Evolutionary conservation across 495 filamentous ascomycete species (phyloP).

Genomic region (Tuber brumale): DNA sequence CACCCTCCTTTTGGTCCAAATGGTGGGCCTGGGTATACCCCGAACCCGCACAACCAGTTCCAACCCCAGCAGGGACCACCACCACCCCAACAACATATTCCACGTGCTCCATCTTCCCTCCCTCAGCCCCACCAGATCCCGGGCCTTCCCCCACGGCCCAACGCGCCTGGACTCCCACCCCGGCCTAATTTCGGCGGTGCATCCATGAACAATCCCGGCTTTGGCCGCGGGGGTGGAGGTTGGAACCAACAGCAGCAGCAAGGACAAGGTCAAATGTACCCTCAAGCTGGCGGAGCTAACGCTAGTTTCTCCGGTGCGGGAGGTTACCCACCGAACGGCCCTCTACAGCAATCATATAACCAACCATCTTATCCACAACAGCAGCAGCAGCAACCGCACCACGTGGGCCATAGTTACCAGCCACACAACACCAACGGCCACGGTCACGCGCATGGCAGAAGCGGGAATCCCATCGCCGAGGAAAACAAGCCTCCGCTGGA

Average conservation of each 20-base stretch:
- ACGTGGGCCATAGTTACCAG: constrained; percentile 12
- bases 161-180: constrained; percentile 39
- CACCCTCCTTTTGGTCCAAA: constrained; percentile 23
- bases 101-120: constrained; percentile 21
- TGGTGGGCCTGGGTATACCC: constrained; percentile 23
- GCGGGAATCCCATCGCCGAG: not conserved
- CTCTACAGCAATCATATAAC: constrained; percentile 23
- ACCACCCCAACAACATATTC: constrained; percentile 30
- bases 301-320: constrained; percentile 22
- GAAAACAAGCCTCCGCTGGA: not conserved
- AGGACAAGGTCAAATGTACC: constrained; percentile 3
- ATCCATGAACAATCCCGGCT: constrained; percentile 23
- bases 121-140: constrained; percentile 41
- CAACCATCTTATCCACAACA: constrained; percentile 21
- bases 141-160: constrained; percentile 39
- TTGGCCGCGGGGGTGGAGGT: constrained; percentile 30
- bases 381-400: constrained; percentile 24
- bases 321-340: constrained; percentile 23
- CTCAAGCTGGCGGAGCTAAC: constrained; percentile 4
- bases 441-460: not conserved
- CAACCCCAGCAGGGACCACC: constrained; percentile 24
- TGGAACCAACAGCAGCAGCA: constrained; percentile 37
- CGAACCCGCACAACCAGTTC: constrained; percentile 31
- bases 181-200: constrained; percentile 33
- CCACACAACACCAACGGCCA: not conserved